A percentile compares a stretch with the other conserved stretches of the same genome.
These are phyloP conservation scores for Cryptococcus maquisensis DNA, from an alignment of 1,284 basidiomycete genomes.

Conservation along the genomic window DNA sequence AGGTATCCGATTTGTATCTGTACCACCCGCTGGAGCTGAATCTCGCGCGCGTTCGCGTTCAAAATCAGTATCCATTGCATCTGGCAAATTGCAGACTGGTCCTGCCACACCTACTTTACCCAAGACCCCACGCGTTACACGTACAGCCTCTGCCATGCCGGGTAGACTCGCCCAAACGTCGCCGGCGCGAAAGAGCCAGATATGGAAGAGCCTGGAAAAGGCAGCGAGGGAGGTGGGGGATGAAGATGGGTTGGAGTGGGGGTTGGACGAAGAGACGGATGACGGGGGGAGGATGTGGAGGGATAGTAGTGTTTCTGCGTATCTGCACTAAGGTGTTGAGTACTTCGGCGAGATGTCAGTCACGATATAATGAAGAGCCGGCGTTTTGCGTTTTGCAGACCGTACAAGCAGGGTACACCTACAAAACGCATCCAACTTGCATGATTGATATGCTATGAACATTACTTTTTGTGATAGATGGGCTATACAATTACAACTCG, in stretches of 20 bases:
- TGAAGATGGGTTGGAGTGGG: constrained; percentile 37
- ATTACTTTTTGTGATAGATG: too few relatives aligned
- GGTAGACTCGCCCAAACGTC: not conserved
- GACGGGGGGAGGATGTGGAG: constrained; percentile 31
- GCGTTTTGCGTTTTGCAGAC: too few relatives aligned
- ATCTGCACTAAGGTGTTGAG: not conserved
- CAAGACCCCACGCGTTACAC: not conserved
- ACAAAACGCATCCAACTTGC: too few relatives aligned
- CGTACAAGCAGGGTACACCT: too few relatives aligned
- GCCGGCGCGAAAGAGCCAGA: constrained; percentile 11
- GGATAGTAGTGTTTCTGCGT: constrained; percentile 27
- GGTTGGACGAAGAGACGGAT: constrained; percentile 36
- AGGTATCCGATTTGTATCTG: constrained; percentile 5
- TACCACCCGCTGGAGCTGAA: not conserved
- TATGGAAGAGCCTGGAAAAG: constrained; percentile 14
- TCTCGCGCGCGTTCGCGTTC: constrained; percentile 7
- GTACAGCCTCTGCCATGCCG: not conserved
- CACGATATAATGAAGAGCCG: too few relatives aligned
- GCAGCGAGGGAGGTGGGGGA: constrained; percentile 19
- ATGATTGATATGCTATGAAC: too few relatives aligned
- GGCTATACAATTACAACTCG: too few relatives aligned
- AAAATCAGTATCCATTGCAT: too few relatives aligned
- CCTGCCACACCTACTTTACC: not conserved
- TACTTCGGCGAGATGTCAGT: too few relatives aligned
- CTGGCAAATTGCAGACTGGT: not conserved